Evolutionary conservation across 371 early-diverging fungal species (phyloP), one percentile per base, ranked within the genome.

Genomic region (Zychaea mexicana): DNA sequence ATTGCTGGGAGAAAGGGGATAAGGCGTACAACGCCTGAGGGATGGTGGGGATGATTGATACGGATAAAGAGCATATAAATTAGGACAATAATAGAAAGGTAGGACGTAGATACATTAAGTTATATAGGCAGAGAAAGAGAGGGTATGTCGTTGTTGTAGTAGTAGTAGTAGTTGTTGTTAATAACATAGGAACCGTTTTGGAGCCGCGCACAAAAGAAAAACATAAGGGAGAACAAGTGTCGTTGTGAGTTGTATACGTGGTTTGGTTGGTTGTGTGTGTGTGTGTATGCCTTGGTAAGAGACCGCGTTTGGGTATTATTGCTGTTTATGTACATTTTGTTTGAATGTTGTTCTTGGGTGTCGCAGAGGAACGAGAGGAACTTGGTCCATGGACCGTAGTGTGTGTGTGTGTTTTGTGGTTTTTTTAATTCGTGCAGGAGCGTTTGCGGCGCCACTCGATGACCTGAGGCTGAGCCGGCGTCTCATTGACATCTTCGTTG

Each of bases 371-470:
- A 49, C 27, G 61, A 60, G n/a, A 60, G 61, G 52, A 52, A 52
- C 22, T 49, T 22, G 58, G 5, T 31, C 24, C 12, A 12, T 8
- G 30, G 7, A 21, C 21, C 15, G 57, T 31, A 17, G 8, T 31
- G 39, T 21, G n/a, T 17, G n/a, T 12, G n/a, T 12, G n/a, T 17
- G 4, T 47, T 45, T 61, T 49, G 49, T 24, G 6, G 21, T 19
- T 17, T 22, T 15, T 33, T 63, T 47, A 67, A n/a, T 32, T 53
- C 12, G 69, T 69, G 39, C 61, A 61, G n/a, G 77, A 67, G 68
- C 77, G 69, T 68, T 79, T 79, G 15, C 80, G 66, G 39, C 71
- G 74, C 80, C 80, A 80, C 55, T 80, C 80, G 12, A 80, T 71
- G 26, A 70, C 67, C 27, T 71, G 65, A 27, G 59, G 49, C 42